Base-by-base conservation (phyloP, 1,284 basidiomycete genomes). In the Abortiporus biennis region DNA sequence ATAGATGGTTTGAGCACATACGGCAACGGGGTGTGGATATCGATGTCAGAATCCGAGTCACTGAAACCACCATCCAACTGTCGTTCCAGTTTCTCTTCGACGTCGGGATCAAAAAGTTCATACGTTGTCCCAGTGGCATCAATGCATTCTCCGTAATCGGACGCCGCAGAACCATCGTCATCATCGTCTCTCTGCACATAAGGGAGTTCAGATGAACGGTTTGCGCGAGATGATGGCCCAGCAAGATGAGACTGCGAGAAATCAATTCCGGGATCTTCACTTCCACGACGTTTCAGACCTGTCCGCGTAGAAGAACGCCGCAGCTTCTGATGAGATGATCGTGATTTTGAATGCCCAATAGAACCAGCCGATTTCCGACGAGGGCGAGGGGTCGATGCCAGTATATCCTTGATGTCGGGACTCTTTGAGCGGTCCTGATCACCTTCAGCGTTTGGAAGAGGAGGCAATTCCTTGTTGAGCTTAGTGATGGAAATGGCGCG, bases 11-110 rank as follows among this genome's bases (percentile, higher is more conserved):
- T 23, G 42, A 36, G 44, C 3, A 79, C 84, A 62, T 55, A 86
- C 82, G 86, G 82, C 9, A 89, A 57, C 0, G 85, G 84, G 0
- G 85, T 89, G 50, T 85, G 81, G 33, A 89, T 53, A 62, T 89
- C 85, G 36, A 89, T 58, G 56, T 79, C 81, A 19, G 83, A 86
- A 59, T 85, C 82, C 15, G 71, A 74, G 31, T 67, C 74, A 29
- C 66, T 73, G 3, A 61, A 72, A 4, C 54, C 64, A 17, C 65
- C 69, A 11, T 72, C 69, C 34, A 66, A 46, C 45, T 65, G 59
- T 24, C 53, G 52, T 35, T 64, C 63, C 43, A 63, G 46, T 33
- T 48, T 54, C 29, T 48, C 54, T 30, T 58, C 58, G 34, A 59
- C 54, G 25, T 63, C 52, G 4, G 31, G 45, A 34, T 61, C 58